Percentiles rank a stretch among this genome's conserved stretches.
These are phyloP conservation scores for Stylosanthes scabra DNA, from an alignment of 331 rosid species.

Conservation along the genomic window DNA sequence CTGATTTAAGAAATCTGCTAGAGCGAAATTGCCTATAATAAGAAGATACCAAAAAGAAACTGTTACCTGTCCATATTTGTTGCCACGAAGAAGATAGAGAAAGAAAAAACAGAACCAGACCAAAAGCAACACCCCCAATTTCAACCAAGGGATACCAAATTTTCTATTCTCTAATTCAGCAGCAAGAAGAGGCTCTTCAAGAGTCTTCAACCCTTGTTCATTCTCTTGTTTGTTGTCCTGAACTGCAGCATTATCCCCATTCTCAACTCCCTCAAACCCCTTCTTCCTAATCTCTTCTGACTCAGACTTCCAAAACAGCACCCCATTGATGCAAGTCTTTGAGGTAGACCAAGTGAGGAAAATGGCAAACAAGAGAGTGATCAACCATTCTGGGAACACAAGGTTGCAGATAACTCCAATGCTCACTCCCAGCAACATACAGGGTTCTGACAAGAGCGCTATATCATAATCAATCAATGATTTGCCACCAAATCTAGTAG, in stretches of 20 bases:
- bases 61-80: conserved; percentile 69
- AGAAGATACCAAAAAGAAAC: background rate
- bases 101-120: conserved; percentile 80
- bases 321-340: conserved; percentile 67
- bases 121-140: conserved; percentile 66
- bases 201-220: conserved; percentile 35
- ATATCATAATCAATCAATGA: conserved; percentile 74
- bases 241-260: conserved; percentile 28
- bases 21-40: background rate
- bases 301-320: conserved; percentile 62
- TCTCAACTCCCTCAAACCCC: too few species aligned
- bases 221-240: conserved; percentile 5
- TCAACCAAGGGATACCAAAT: conserved; percentile 67
- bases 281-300: conserved; percentile 53
- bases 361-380: conserved; percentile 64
- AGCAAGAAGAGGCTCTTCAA: conserved; percentile 57
- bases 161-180: conserved; percentile 29
- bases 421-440: conserved; percentile 86
- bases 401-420: conserved; percentile 84
- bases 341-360: conserved; percentile 87
- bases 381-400: conserved; percentile 84
- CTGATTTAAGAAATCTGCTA: background rate
- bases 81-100: conserved; percentile 81
- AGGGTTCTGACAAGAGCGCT: conserved; percentile 78
- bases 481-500: too few species aligned